Percentiles rank a stretch among this genome's conserved stretches.
These are phyloP conservation scores for Zygosaccharomyces pseudorouxii DNA, from an alignment of 805 yeast genomes.

Conservation along the genomic window DNA sequence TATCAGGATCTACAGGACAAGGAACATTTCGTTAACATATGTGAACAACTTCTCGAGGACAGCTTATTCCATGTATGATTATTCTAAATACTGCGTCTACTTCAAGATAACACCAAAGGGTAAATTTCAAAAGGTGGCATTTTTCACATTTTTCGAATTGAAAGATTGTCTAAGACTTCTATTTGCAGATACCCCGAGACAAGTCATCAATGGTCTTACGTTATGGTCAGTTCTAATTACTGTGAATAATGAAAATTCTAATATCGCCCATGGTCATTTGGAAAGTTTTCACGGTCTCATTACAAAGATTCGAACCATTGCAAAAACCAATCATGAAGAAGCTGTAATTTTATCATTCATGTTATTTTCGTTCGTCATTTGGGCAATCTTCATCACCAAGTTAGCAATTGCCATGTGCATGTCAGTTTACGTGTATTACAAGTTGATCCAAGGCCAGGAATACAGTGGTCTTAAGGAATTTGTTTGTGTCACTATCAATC, in stretches of 20 bases:
- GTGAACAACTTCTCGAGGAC: constrained; percentile 60
- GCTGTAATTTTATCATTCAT: constrained; percentile 72
- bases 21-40: constrained; percentile 65
- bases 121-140: constrained; percentile 61
- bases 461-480: constrained; percentile 50
- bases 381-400: constrained; percentile 61
- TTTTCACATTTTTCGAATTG: constrained; percentile 59
- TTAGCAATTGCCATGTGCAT: constrained; percentile 51
- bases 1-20: constrained; percentile 49
- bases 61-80: constrained; percentile 52
- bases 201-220: constrained; percentile 75
- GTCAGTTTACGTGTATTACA: constrained; percentile 48
- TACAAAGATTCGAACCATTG: constrained; percentile 49
- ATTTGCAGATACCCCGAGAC: constrained; percentile 83
- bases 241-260: constrained; percentile 22
- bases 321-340: constrained; percentile 55
- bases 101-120: constrained; percentile 62
- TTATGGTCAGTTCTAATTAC: constrained; percentile 46
- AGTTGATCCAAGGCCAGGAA: constrained; percentile 37
- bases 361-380: constrained; percentile 68
- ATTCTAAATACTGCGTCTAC: constrained; percentile 67
- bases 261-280: constrained; percentile 28
- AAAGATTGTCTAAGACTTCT: constrained; percentile 59
- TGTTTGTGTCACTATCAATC: constrained; percentile 57
- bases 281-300: constrained; percentile 33